A percentile compares a stretch with the other conserved stretches of the same genome.
These are phyloP conservation scores for Mucor circinelloides DNA, from an alignment of 371 early-diverging fungal genomes.

Conservation along the genomic window DNA sequence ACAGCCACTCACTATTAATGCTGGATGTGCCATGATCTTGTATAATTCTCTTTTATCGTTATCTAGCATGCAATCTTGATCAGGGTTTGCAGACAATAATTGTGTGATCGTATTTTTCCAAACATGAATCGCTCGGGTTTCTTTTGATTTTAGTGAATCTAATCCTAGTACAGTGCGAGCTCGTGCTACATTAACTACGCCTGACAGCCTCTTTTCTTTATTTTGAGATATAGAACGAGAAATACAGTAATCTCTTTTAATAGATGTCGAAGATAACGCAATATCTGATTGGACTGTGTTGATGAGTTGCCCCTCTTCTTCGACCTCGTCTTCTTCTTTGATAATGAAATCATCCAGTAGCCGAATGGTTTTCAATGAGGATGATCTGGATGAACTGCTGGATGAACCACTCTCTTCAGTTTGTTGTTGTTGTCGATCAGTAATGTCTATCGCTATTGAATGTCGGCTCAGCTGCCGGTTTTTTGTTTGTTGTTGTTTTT, in stretches of 20 bases:
- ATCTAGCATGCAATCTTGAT: neutral
- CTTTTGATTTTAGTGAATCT: conserved; percentile 14
- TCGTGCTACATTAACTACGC: conserved; percentile 15
- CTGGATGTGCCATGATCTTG: conserved; percentile 11
- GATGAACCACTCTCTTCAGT: neutral
- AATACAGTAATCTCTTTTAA: neutral
- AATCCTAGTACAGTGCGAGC: conserved; percentile 26
- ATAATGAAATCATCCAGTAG: neutral
- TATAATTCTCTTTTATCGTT: conserved; percentile 6
- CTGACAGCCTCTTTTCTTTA: conserved; percentile 12
- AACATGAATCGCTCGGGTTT: conserved; percentile 20
- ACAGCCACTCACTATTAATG: conserved; percentile 5
- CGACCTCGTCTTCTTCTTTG: neutral
- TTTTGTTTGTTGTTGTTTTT: conserved; percentile 17
- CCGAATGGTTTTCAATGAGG: conserved; percentile 16
- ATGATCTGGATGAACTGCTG: conserved; percentile 17
- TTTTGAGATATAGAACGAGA: neutral
- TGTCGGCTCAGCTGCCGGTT: neutral
- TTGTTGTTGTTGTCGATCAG: conserved; percentile 4
- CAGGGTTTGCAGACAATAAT: neutral
- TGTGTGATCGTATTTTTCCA: conserved; percentile 19
- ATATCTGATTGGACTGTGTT: conserved; percentile 11
- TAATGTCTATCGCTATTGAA: conserved; percentile 11
- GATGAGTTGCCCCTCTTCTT: neutral
- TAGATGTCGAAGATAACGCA: neutral